Evolutionary conservation across 306 rosid species (phyloP).

Genomic region (Vachellia collinsii): DNA sequence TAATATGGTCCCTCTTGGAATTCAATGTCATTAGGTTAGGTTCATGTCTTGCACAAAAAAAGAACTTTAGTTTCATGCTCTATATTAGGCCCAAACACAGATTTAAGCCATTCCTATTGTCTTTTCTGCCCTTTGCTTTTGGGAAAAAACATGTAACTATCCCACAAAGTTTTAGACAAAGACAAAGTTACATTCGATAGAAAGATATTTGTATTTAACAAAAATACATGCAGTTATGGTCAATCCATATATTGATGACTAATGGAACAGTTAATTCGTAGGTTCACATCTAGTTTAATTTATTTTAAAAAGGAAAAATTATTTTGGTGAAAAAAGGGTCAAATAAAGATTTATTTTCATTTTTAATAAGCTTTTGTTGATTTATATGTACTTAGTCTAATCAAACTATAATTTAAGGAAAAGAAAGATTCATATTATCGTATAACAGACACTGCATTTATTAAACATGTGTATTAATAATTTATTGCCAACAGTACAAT

Average conservation of each 20-base stretch:
- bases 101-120: not conserved
- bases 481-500: not conserved
- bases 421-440: not conserved
- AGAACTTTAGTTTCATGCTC: not conserved
- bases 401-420: not conserved
- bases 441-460: not conserved
- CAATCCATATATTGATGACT: not conserved
- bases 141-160: too few relatives aligned
- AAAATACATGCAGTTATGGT: not conserved
- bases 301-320: too few relatives aligned
- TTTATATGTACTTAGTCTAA: not conserved
- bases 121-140: too few relatives aligned
- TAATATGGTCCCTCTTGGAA: not conserved
- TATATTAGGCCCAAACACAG: not conserved
- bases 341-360: not conserved
- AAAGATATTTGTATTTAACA: too few relatives aligned
- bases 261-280: not conserved
- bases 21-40: not conserved
- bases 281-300: not conserved
- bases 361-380: not conserved
- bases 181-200: too few relatives aligned
- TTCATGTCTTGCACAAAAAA: too few relatives aligned
- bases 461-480: too few relatives aligned
- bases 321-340: too few relatives aligned
- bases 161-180: too few relatives aligned